Evolutionary conservation across 306 rosid species (phyloP), one percentile per base, ranked within the genome.

Genomic region (Gillenia trifoliata): DNA sequence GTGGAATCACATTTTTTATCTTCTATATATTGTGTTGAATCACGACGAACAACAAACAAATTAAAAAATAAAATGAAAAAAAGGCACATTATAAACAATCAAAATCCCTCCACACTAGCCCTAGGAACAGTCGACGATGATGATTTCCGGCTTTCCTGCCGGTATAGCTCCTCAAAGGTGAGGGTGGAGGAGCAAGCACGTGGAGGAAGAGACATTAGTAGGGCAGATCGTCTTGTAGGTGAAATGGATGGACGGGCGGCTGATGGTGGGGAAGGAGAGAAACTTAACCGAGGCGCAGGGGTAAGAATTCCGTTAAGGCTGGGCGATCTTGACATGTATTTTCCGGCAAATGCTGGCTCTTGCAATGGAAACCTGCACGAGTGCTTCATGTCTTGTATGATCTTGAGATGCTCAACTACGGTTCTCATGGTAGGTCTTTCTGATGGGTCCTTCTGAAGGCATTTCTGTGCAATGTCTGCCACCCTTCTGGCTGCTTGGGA

Each of bases 361-460:
- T 84, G 92, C 36, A 95, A 87, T 0, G 99, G 98, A 75, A 95
- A 95, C 77, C 97, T 84, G 50, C 88, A 81, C 1, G 98, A 89
- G 79, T 92, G 82, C 75, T 89, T 95, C 79, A 92, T 38, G 75
- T 95, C 97, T 78, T 92, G 99, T 63, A 95, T 87, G 47, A 70
- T 59, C 76, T 89, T 92, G 75, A 95, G 93, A 78, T 83, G 82
- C 78, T 95, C 87, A 19, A 86, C 97, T 15, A 92, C 93, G 16
- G 82, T 86, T 85, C 99, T 90, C 99, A 95, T 95, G 41, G 98
- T 95, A 33, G 99, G 99, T 72, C 99, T 87, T 30, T 90, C 98
- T 0, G 96, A 89, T 34, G 99, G 97, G 66, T 95, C 99, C 83
- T 92, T 95, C 66, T 89, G 98, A 66, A 95, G 96, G 80, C 99